These are phyloP conservation scores for Atkinsonella hypoxylon DNA, from an alignment of 2,329 filamentous ascomycete genomes.

Conservation along the genomic window DNA sequence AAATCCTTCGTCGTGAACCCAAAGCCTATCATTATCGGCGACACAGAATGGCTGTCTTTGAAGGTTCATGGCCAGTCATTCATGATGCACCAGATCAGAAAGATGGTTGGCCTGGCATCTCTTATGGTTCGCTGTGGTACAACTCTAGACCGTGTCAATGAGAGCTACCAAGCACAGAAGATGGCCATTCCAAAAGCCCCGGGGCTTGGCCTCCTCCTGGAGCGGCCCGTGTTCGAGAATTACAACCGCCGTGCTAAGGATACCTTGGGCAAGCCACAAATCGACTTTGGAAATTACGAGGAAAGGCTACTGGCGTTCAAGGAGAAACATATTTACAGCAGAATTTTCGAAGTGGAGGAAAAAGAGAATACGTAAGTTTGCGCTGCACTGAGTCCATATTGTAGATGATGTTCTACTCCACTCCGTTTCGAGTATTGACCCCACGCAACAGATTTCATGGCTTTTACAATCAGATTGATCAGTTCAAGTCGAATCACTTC, in stretches of 20 bases:
- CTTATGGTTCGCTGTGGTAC: slow-evolving; percentile 76
- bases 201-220: slow-evolving; percentile 74
- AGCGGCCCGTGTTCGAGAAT: slow-evolving; percentile 79
- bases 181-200: slow-evolving; percentile 93
- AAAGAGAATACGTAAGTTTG: slow-evolving; percentile 67
- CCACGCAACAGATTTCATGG: slow-evolving; percentile 48
- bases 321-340: slow-evolving; percentile 78
- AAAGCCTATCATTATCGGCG: slow-evolving; percentile 69
- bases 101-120: slow-evolving; percentile 92
- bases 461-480: slow-evolving; percentile 71
- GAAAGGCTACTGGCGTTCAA: slow-evolving; percentile 81
- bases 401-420: no score
- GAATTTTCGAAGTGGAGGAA: slow-evolving; percentile 85
- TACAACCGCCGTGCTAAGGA: slow-evolving; percentile 68
- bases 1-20: slow-evolving; percentile 76
- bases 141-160: slow-evolving; percentile 54
- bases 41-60: slow-evolving; percentile 89
- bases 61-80: slow-evolving; percentile 97
- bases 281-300: slow-evolving; percentile 71
- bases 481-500: slow-evolving; percentile 60
- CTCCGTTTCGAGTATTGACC: slow-evolving; percentile 7
- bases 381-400: background rate
- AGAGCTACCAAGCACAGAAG: slow-evolving; percentile 60
- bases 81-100: slow-evolving; percentile 99
- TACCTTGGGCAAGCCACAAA: slow-evolving; percentile 50